Conservation (phyloP, 2,329 filamentous ascomycete genomes). For the Neophaeococcomyces aloes region DNA sequence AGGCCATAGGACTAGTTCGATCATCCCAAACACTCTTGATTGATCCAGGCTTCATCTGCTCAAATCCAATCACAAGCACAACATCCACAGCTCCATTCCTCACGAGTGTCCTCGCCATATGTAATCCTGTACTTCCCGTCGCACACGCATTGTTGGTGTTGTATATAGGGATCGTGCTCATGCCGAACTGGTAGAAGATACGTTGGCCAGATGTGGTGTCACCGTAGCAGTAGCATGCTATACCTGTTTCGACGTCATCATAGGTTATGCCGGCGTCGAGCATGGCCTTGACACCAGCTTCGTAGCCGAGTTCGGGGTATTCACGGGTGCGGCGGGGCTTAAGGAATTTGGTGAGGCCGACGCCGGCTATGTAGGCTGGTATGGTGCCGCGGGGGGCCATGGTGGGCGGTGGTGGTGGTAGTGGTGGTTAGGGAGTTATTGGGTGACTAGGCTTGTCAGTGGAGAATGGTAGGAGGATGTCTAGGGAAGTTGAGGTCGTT, state of each 20-base stretch:
- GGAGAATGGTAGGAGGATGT: too few relatives aligned
- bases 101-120: slow-evolving; percentile 71
- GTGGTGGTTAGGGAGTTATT: not conserved
- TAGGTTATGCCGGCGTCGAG: slow-evolving; percentile 83
- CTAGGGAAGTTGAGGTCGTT: too few relatives aligned
- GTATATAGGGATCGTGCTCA: slow-evolving; percentile 91
- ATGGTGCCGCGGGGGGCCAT: slow-evolving; percentile 7
- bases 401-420: not conserved
- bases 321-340: slow-evolving; percentile 25
- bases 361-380: slow-evolving; percentile 74
- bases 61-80: slow-evolving; percentile 84
- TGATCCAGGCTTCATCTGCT: slow-evolving; percentile 92
- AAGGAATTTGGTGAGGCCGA: slow-evolving; percentile 99
- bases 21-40: slow-evolving; percentile 78
- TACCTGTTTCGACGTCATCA: slow-evolving; percentile 86
- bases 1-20: slow-evolving; percentile 65
- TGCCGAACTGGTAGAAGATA: slow-evolving; percentile 97
- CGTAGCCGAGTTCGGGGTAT: slow-evolving; percentile 26
- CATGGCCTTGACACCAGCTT: slow-evolving; percentile 27
- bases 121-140: slow-evolving; percentile 79
- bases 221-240: slow-evolving; percentile 95
- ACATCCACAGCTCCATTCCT: slow-evolving; percentile 72
- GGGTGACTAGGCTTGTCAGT: not conserved
- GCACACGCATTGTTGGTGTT: slow-evolving; percentile 95
- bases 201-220: slow-evolving; percentile 91